These are phyloP conservation scores for Nelumbo lutea DNA, from an alignment of 164 flowering plant species.

Conservation along the genomic window DNA sequence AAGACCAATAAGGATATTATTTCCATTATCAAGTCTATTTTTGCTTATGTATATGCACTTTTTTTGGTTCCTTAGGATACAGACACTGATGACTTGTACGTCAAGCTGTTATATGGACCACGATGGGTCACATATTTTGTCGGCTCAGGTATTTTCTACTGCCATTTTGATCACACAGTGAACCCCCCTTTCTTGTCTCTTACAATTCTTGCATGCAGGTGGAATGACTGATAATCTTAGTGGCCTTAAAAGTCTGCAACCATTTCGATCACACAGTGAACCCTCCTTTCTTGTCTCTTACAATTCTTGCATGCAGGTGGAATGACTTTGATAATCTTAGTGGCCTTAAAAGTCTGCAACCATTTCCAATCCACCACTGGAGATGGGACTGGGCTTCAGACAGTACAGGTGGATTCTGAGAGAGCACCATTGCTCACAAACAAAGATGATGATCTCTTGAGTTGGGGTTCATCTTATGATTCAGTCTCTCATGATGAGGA, in stretches of 20 bases:
- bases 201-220: constrained; percentile 33
- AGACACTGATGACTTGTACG: constrained; percentile 35
- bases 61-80: constrained; percentile 17
- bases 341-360: constrained; percentile 38
- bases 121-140: constrained; percentile 66
- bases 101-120: constrained; percentile 66
- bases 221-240: constrained; percentile 44
- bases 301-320: constrained; percentile 38
- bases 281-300: background rate
- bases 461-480: constrained; percentile 78
- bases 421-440: constrained; percentile 53
- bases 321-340: constrained; percentile 38
- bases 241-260: constrained; percentile 38
- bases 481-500: constrained; percentile 59
- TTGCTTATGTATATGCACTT: background rate
- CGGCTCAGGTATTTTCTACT: constrained; percentile 20
- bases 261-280: constrained; percentile 10
- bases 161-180: background rate
- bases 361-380: constrained; percentile 27
- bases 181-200: background rate
- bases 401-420: constrained; percentile 27
- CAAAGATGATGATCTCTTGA: constrained; percentile 65
- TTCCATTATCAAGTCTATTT: background rate
- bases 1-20: no score
- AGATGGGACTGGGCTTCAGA: constrained; percentile 18